A percentile compares a stretch with the other conserved stretches of the same genome.
These are phyloP conservation scores for Trichoderma gracile DNA, from an alignment of 2,329 filamentous ascomycete genomes.

Conservation along the genomic window DNA sequence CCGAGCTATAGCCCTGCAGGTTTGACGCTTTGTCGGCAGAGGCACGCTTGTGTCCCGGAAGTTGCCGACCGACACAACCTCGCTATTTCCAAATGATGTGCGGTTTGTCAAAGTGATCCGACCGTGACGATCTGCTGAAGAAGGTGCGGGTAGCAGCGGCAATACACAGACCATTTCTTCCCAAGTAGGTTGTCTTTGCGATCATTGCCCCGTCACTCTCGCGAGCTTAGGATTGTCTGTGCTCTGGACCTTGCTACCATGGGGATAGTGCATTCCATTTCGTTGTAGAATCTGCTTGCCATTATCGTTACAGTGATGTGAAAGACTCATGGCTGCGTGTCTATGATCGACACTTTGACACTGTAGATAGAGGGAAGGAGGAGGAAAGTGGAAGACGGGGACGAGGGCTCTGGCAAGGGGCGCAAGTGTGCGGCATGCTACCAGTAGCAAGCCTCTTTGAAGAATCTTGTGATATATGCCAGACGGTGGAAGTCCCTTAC, in stretches of 20 bases:
- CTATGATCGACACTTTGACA: no score
- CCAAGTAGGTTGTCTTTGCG: not conserved
- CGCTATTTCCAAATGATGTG: not conserved
- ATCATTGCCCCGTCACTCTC: not conserved
- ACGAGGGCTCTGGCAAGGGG: no score
- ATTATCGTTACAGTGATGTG: no score
- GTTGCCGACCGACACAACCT: conserved; percentile 9
- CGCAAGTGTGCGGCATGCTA: no score
- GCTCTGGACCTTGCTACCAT: not conserved
- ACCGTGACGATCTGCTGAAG: not conserved
- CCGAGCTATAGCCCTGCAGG: not conserved
- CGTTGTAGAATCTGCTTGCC: not conserved
- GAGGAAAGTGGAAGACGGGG: no score
- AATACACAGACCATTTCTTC: not conserved
- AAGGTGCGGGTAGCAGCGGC: conserved; percentile 5
- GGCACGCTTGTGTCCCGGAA: conserved; percentile 11
- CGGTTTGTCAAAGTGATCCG: not conserved
- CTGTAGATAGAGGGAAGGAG: no score
- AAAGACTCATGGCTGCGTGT: no score
- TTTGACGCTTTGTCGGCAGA: not conserved
- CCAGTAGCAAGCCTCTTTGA: no score
- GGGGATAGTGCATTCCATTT: not conserved
- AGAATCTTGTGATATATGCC: no score
- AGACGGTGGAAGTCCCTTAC: no score
- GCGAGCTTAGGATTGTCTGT: not conserved